Conservation (phyloP, 2,329 filamentous ascomycete species). For the Ophiocordyceps unilateralis region DNA sequence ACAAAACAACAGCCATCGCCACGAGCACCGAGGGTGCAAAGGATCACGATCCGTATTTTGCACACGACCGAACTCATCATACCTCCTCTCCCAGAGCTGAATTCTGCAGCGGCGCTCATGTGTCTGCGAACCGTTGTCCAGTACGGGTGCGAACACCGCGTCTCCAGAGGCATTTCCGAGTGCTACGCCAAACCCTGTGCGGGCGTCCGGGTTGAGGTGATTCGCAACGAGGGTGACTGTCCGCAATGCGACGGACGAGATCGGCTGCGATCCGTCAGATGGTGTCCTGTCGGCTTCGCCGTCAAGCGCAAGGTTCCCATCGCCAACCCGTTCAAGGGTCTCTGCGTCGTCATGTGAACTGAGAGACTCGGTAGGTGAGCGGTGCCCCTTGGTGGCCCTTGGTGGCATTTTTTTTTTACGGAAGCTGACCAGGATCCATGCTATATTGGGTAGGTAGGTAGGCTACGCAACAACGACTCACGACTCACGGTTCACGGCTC, state of each 20-base stretch:
- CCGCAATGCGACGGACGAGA: constrained; percentile 16
- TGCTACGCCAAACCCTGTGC: constrained; percentile 16
- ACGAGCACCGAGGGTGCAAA: too few relatives aligned
- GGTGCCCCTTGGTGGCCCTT: background rate
- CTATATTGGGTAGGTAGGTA: too few relatives aligned
- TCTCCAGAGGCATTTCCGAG: constrained; percentile 16
- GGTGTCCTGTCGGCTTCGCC: constrained; percentile 18
- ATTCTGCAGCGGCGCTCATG: constrained; percentile 8
- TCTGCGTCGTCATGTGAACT: constrained; percentile 10
- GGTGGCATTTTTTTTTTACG: too few relatives aligned
- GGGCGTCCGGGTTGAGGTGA: constrained; percentile 13
- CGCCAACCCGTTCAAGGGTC: background rate
- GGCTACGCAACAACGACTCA: too few relatives aligned
- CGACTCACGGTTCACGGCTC: too few relatives aligned
- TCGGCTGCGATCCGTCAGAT: constrained; percentile 15
- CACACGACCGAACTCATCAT: background rate
- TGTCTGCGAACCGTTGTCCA: constrained; percentile 16
- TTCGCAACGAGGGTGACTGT: constrained; percentile 14
- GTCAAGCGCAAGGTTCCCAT: background rate
- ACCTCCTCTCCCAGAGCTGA: background rate
- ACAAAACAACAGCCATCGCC: too few relatives aligned
- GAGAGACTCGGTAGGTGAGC: background rate
- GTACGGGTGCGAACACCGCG: constrained; percentile 19
- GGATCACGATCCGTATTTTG: too few relatives aligned
- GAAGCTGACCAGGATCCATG: too few relatives aligned